A percentile compares a stretch with the other conserved stretches of the same genome.
These are phyloP conservation scores for Cydonia oblonga DNA, from an alignment of 331 rosid genomes.

Conservation along the genomic window DNA sequence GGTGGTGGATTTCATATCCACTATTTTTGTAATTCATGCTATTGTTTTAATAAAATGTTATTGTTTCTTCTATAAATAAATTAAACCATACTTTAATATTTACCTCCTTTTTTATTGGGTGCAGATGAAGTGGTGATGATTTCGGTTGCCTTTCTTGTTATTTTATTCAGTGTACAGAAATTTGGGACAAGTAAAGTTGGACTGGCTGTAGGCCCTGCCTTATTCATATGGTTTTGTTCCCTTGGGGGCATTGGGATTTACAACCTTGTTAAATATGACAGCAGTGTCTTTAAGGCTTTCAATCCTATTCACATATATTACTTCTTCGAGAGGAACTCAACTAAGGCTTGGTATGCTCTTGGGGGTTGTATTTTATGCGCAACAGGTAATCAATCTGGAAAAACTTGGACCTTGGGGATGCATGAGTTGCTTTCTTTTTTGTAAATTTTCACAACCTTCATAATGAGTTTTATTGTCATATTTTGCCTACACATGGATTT, in stretches of 20 bases:
- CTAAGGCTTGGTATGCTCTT: slow-evolving; percentile 85
- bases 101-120: slow-evolving; percentile 11
- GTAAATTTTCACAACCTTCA: background rate
- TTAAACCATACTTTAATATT: background rate
- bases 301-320: slow-evolving; percentile 78
- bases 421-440: background rate
- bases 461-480: background rate
- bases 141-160: slow-evolving; percentile 71
- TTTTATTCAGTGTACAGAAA: slow-evolving; percentile 88
- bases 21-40: no score
- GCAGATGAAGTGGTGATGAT: slow-evolving; percentile 90
- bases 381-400: slow-evolving; percentile 55
- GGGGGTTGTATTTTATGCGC: slow-evolving; percentile 96
- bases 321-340: slow-evolving; percentile 82
- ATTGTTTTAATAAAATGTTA: no score
- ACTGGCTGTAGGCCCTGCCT: slow-evolving; percentile 83
- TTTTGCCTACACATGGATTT: background rate
- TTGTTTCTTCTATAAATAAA: no score
- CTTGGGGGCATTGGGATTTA: slow-evolving; percentile 74
- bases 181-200: slow-evolving; percentile 94
- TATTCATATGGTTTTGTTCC: slow-evolving; percentile 83
- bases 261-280: slow-evolving; percentile 71
- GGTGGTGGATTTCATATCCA: no score
- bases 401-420: slow-evolving; percentile 2
- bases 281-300: slow-evolving; percentile 63